Conservation (phyloP, 495 filamentous ascomycete genomes). For the Podospora bellae-mahoneyi region DNA sequence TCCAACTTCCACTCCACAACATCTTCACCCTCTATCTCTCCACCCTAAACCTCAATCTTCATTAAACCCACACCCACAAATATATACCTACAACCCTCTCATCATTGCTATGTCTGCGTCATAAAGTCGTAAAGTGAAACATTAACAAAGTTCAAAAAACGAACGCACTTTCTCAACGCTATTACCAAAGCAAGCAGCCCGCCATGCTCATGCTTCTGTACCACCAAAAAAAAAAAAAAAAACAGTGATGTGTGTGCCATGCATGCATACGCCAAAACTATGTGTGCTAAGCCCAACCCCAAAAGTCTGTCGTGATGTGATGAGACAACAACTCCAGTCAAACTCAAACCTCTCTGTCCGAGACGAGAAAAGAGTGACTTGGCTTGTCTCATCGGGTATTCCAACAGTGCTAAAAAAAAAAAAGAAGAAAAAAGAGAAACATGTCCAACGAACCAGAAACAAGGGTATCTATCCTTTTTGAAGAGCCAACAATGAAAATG, state of each 20-base stretch:
- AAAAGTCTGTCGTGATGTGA: background rate
- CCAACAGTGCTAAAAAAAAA: background rate
- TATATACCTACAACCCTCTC: background rate
- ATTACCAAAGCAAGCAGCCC: background rate
- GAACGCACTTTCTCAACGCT: background rate
- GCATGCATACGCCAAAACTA: background rate
- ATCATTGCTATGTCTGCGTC: background rate
- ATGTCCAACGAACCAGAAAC: background rate
- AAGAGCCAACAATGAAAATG: constrained; percentile 5
- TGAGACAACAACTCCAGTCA: background rate
- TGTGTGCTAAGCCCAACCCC: background rate
- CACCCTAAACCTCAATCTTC: background rate
- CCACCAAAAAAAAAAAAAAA: too few species aligned
- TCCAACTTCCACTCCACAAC: background rate
- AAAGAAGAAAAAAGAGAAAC: background rate
- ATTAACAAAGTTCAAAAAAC: background rate
- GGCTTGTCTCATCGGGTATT: background rate
- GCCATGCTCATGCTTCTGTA: too few species aligned
- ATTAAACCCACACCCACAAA: background rate
- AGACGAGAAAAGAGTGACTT: background rate
- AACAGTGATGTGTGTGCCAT: background rate
- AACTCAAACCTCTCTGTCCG: background rate
- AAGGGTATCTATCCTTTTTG: constrained; percentile 4
- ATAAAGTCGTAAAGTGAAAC: background rate
- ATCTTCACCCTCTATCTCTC: background rate